These are phyloP conservation scores for Tetradesmus obliquus DNA, from an alignment of 139 green algal species.

Conservation along the genomic window DNA sequence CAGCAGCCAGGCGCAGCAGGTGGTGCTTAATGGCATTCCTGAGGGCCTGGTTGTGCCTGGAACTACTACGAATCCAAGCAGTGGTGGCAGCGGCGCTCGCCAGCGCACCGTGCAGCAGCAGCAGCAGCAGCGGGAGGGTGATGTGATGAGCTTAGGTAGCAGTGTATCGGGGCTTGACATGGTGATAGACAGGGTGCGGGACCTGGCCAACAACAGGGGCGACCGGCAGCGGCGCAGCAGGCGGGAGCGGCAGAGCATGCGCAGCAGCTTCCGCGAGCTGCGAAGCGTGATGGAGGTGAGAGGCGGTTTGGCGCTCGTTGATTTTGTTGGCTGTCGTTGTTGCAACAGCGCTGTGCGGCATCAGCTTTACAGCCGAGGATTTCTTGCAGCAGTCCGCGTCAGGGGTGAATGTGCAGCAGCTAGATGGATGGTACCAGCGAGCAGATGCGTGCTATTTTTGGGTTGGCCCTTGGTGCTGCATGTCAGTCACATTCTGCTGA, in stretches of 20 bases:
- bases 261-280: slow-evolving; percentile 72
- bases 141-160: slow-evolving; percentile 20
- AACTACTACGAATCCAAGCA: neutral
- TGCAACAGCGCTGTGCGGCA: no score
- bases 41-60: neutral
- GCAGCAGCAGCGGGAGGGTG: neutral
- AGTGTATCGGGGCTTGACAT: slow-evolving; percentile 61
- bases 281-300: slow-evolving; percentile 45
- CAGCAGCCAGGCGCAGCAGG: neutral
- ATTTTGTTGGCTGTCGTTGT: no score
- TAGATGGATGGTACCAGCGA: no score
- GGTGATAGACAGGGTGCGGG: slow-evolving; percentile 73
- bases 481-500: no score
- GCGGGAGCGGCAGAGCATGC: slow-evolving; percentile 61
- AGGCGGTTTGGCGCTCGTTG: no score
- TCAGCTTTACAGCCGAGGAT: no score
- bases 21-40: neutral
- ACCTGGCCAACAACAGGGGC: slow-evolving; percentile 77
- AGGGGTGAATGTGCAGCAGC: no score
- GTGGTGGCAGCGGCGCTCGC: neutral
- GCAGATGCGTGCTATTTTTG: no score
- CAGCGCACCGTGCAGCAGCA: slow-evolving; percentile 11
- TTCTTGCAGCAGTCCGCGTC: no score
- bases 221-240: slow-evolving; percentile 69
- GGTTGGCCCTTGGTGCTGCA: no score